Base-by-base conservation (phyloP, 2,329 filamentous ascomycete genomes). In the Xylariales sp. region DNA sequence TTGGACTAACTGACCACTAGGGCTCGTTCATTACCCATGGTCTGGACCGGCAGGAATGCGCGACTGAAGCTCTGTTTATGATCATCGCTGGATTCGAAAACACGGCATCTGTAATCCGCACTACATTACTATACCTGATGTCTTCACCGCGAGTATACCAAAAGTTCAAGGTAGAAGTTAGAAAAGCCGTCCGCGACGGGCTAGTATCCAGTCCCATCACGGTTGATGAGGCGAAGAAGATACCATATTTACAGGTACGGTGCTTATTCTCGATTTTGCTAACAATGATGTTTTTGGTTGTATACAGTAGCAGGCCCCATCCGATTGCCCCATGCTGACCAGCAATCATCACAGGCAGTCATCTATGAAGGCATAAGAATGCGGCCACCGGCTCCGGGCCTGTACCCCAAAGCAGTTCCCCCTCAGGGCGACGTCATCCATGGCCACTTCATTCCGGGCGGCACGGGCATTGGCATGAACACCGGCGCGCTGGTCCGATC, bases 61-160 rank as follows among this genome's bases (percentile, higher is more conserved):
- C 54, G 19, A 46, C 49, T 2, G 58, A 61, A 38, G 47, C 43
- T 2, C 44, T 58, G 15, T 45, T 60, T 28, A 45, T 48, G 42
- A 47, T 52, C 18, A 28, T 47, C 8, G 51, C 50, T 3, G 51
- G 73, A 5, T 69, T 69, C 2, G 73, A 77, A 45, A 75, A 69
- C 10, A 73, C 72, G 0, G 67, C 73, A 0, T 69, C 66, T 1
- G 63, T 65, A 2, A 60, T 77, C 4, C 66, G 73, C 3, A 58
- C 65, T 27, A 70, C 66, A 3, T 38, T 76, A 31, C 62, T 76
- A 20, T 67, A 70, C 52, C 54, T 76, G 43, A 63, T 67, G 22
- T 70, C 65, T 9, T 64, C 63, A 18, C 71, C 70, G 1, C 60
- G 60, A 1, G 61, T 71, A 0, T 65, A 69, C 38, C 43, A 48